phyloP scores from a whole-genome alignment of 805 yeast species.

The Danielia reshetovae region DNA sequence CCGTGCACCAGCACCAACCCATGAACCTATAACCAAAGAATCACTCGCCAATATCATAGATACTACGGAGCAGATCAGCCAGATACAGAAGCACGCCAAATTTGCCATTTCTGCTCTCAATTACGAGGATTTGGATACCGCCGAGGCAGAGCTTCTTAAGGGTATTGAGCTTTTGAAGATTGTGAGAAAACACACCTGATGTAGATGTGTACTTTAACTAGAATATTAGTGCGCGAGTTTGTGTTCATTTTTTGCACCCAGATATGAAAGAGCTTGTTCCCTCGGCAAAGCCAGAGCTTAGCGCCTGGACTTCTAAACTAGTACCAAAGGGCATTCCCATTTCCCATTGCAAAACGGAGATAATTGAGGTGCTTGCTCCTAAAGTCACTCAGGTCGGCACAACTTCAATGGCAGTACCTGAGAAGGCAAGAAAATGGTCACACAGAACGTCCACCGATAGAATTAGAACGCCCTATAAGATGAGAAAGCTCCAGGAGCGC shows the following conservation, averaged over 20 bases:
- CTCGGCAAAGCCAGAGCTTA: background rate
- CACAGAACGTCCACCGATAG: no score
- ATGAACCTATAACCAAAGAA: slow-evolving; percentile 21
- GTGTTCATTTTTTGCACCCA: background rate
- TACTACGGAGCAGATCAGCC: slow-evolving; percentile 50
- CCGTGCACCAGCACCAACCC: slow-evolving; percentile 1
- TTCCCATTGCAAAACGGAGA: no score
- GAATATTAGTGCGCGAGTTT: no score
- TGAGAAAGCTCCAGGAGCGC: background rate
- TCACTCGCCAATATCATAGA: slow-evolving; percentile 50
- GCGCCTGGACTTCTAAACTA: background rate
- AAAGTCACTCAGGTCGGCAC: no score
- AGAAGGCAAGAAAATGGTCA: no score
- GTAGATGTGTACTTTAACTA: no score
- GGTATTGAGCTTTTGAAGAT: slow-evolving; percentile 46
- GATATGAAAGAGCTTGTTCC: background rate
- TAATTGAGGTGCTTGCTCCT: no score
- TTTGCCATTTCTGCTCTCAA: slow-evolving; percentile 77
- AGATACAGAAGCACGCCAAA: slow-evolving; percentile 66
- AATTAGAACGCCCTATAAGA: no score
- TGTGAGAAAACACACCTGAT: slow-evolving; percentile 1
- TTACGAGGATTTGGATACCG: slow-evolving; percentile 70
- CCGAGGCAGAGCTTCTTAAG: slow-evolving; percentile 52
- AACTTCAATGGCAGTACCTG: no score
- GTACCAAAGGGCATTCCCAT: no score